Base-by-base conservation (phyloP, 306 rosid species). In the Vicia faba region DNA sequence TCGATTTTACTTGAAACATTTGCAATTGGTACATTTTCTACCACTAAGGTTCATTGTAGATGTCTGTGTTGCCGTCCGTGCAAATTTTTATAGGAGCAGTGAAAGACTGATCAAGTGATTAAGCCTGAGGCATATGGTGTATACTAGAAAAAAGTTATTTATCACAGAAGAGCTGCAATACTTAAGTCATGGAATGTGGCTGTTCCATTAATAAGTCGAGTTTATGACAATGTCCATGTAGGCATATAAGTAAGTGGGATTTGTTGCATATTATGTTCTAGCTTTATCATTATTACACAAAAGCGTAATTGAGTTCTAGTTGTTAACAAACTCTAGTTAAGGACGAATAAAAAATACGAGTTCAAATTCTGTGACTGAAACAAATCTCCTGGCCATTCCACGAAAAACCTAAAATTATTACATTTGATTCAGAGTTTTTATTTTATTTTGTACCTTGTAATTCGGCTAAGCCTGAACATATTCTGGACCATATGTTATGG, bases 31-130 rank as follows among this genome's bases (percentile, higher is more conserved):
- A 40, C 74, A 68, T 61, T 58, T 68, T 61, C 31, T 51, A 57
- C 23, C 61, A 13, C 29, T 33, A 60, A 51, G 50, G 54, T 20
- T 41, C 48, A 7, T 9, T 26, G 49, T 66, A 19, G 70, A 49
- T 40, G 53, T 49, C 64, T 71, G 59, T 31, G 35, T 31, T 31
- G 35, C 35, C 51, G 41, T 58, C 69, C 44, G 0, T 66, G 33
- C 58, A 66, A 20, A 72, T 59, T 57, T 58, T 59, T 50, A 29
- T 20, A 31, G 65, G 66, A 57, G 57, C 28, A 11, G 16, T 64
- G 50, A 58, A 64, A 64, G 46, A 50, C 11, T 33, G 61, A 45
- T 76, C 60, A 56, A 69, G 39, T 69, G 73, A 58, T 15, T 38
- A 39, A 43, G 74, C 70, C 58, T 60, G 65, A 28, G 51, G 46